Percentiles rank a stretch among this genome's conserved stretches.
These are phyloP conservation scores for Phaeomoniella chlamydospora DNA, from an alignment of 2,329 filamentous ascomycete genomes.

Conservation along the genomic window DNA sequence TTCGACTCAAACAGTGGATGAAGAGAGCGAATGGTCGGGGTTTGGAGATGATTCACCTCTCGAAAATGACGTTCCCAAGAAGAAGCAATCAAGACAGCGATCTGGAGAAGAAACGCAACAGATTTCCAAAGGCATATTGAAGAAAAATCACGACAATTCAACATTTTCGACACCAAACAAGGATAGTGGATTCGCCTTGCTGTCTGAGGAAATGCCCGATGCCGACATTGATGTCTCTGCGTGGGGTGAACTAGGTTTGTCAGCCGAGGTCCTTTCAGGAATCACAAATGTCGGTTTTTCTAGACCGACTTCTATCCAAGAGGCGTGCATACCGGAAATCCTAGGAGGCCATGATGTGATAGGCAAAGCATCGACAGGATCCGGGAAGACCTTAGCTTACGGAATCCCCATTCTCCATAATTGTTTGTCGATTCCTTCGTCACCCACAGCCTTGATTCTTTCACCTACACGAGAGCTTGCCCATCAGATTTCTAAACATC, in stretches of 20 bases:
- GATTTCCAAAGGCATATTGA: constrained; percentile 11
- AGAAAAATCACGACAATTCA: constrained; percentile 16
- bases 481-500: constrained; percentile 75
- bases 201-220: constrained; percentile 8
- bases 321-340: constrained; percentile 65
- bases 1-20: constrained; percentile 15
- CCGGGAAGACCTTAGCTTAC: constrained; percentile 91
- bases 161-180: constrained; percentile 8
- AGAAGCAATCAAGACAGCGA: constrained; percentile 11
- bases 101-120: constrained; percentile 14
- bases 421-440: constrained; percentile 43
- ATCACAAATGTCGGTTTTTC: constrained; percentile 68
- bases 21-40: constrained; percentile 49
- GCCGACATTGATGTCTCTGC: constrained; percentile 52
- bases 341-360: constrained; percentile 77
- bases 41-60: constrained; percentile 38
- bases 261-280: constrained; percentile 54
- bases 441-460: constrained; percentile 56
- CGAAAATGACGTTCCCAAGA: constrained; percentile 14
- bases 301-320: constrained; percentile 71
- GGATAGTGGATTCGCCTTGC: constrained; percentile 15
- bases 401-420: constrained; percentile 83
- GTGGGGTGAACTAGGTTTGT: constrained; percentile 65
- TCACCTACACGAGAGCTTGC: constrained; percentile 89
- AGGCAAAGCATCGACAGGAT: constrained; percentile 90